A percentile compares a stretch with the other conserved stretches of the same genome.
phyloP scores from a whole-genome alignment of 371 early-diverging fungal genomes.

The Apophysomyces ossiformis region DNA sequence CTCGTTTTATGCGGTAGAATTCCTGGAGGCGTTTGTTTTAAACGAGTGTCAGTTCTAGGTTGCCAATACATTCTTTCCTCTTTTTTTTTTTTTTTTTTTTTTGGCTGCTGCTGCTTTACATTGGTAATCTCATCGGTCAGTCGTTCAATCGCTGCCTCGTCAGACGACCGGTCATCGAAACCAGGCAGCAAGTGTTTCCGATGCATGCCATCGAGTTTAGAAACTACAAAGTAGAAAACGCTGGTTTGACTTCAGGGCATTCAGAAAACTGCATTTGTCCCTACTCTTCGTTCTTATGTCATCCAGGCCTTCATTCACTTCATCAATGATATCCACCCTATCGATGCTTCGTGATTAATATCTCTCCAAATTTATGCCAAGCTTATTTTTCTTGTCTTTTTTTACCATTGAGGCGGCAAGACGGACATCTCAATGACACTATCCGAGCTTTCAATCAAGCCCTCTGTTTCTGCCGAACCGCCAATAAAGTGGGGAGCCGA shows the following conservation, averaged over 20 bases:
- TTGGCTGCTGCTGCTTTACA: slow-evolving; percentile 44
- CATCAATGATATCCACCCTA: slow-evolving; percentile 90
- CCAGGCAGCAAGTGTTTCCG: slow-evolving; percentile 91
- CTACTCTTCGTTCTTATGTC: slow-evolving; percentile 69
- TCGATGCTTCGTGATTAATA: not conserved
- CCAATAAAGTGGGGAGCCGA: slow-evolving; percentile 45
- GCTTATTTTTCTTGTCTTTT: not conserved
- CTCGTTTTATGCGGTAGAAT: slow-evolving; percentile 82
- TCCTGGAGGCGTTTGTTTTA: slow-evolving; percentile 49
- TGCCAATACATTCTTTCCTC: no score
- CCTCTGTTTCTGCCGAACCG: slow-evolving; percentile 60
- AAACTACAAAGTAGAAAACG: slow-evolving; percentile 54
- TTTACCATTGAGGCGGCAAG: slow-evolving; percentile 85
- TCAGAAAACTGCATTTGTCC: slow-evolving; percentile 1
- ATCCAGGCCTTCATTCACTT: slow-evolving; percentile 69
- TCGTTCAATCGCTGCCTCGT: slow-evolving; percentile 84
- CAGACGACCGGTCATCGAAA: slow-evolving; percentile 87
- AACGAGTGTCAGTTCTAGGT: not conserved
- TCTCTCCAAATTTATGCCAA: not conserved
- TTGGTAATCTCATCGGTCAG: slow-evolving; percentile 83
- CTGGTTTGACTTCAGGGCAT: no score
- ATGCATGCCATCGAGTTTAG: slow-evolving; percentile 84
- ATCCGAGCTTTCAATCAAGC: slow-evolving; percentile 70
- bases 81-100: no score
- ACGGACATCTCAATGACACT: slow-evolving; percentile 75